phyloP scores from a whole-genome alignment of 176 grass and related monocot species.

The Triticum urartu region DNA sequence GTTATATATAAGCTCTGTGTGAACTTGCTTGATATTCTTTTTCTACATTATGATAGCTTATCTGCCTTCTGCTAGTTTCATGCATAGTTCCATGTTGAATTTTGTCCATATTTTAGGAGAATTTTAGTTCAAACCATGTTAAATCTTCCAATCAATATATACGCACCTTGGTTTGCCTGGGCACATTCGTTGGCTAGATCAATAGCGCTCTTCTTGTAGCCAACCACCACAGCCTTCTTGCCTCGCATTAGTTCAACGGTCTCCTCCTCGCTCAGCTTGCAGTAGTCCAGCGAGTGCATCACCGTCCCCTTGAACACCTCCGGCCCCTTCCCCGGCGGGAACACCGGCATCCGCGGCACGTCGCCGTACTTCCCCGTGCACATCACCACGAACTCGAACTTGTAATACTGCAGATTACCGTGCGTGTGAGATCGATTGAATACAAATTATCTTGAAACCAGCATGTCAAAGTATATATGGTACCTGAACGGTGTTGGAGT shows the following conservation, averaged over 20 bases:
- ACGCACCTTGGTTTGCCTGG: constrained; percentile 80
- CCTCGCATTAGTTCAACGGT: constrained; percentile 68
- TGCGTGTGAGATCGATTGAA: neutral
- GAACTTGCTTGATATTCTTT: constrained; percentile 39
- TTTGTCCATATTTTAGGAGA: neutral
- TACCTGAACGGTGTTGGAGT: constrained; percentile 50
- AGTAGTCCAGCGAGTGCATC: constrained; percentile 89
- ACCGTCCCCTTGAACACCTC: constrained; percentile 79
- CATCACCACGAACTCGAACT: constrained; percentile 98
- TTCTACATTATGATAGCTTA: neutral
- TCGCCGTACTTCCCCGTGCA: constrained; percentile 94
- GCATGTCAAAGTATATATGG: neutral
- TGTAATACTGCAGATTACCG: constrained; percentile 40
- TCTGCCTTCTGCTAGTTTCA: neutral
- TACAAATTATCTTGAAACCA: neutral
- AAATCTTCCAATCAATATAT: neutral
- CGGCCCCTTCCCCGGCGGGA: constrained; percentile 58
- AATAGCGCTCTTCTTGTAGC: constrained; percentile 98
- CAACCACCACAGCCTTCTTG: constrained; percentile 89
- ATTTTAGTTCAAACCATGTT: neutral
- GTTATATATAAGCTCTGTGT: neutral
- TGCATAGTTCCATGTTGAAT: neutral
- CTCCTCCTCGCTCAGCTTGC: constrained; percentile 72
- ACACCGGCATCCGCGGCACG: constrained; percentile 64
- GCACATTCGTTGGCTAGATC: constrained; percentile 89